Base-by-base conservation (phyloP, 805 yeast species). In the Wickerhamiella galacta region DNA sequence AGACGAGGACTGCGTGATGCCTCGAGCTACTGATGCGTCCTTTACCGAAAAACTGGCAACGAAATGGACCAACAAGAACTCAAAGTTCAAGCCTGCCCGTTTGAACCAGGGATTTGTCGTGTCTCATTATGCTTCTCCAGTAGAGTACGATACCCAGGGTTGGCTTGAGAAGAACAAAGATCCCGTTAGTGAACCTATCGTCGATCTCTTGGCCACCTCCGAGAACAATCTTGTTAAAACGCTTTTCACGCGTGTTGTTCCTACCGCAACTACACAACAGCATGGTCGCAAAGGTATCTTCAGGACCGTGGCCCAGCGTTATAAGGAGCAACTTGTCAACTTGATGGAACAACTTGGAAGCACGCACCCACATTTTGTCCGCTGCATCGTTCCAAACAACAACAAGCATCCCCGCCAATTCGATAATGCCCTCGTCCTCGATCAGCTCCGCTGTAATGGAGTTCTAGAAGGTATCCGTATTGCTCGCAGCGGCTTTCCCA, bases 391-490 rank as follows among this genome's bases (percentile, higher is more conserved):
- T 29, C 99, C 99, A 6, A 90, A 90, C 49, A 69, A 70, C 38
- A 60, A 66, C 28, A 85, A 87, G 50, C 63, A 63, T 32, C 72
- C 95, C 0, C 69, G 68, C 27, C 58, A 62, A 24, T 78, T 90
- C 46, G 82, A 81, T 45, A 81, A 76, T 44, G 58, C 57, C 20
- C 58, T 90, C 16, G 93, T 90, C 6, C 59, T 90, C 28, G 87
- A 79, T 33, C 99, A 90, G 56, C 62, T 90, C 40, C 65, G 95
- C 41, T 90, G 96, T 49, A 90, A 90, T 49, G 99, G 99, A 67
- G 99, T 90, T 11, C 58, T 90, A 32, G 99, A 90, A 61, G 99
- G 99, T 39, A 90, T 90, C 20, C 68, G 98, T 54, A 90, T 90
- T 38, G 94, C 96, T 0, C 68, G 99, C 42, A 82, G 94, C 6